These are phyloP conservation scores for Orbilia oligospora DNA, from an alignment of 2,329 filamentous ascomycete species.

Conservation along the genomic window DNA sequence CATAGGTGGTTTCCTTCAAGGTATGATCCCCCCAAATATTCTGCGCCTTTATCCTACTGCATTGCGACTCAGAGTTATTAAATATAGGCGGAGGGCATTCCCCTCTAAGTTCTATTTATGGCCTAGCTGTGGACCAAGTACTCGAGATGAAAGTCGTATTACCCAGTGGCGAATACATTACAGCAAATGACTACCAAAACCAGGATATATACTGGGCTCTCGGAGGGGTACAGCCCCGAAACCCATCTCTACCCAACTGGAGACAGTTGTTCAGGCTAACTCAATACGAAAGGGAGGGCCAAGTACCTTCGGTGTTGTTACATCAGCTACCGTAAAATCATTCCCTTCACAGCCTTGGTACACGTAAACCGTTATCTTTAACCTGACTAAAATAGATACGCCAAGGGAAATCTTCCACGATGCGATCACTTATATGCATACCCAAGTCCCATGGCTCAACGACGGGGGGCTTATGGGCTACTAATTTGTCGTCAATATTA, in stretches of 20 bases:
- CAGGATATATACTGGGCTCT: slow-evolving; percentile 68
- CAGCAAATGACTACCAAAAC: slow-evolving; percentile 70
- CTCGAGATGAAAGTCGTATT: slow-evolving; percentile 74
- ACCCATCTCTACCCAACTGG: background rate
- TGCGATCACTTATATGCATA: slow-evolving; percentile 20
- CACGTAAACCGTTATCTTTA: background rate
- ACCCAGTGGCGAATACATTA: slow-evolving; percentile 70
- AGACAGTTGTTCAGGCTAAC: background rate
- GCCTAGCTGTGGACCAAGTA: slow-evolving; percentile 74
- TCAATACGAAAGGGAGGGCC: background rate
- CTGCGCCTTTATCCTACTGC: background rate
- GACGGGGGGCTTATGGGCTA: slow-evolving; percentile 19
- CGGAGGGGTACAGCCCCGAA: slow-evolving; percentile 66
- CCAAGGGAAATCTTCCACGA: slow-evolving; percentile 10
- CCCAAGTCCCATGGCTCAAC: background rate
- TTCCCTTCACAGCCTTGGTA: slow-evolving; percentile 12
- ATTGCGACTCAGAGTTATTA: background rate
- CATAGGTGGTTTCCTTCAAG: slow-evolving; percentile 69
- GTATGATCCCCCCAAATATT: slow-evolving; percentile 62
- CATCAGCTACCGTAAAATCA: slow-evolving; percentile 22
- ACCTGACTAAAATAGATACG: slow-evolving; percentile 11
- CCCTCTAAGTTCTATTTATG: slow-evolving; percentile 72
- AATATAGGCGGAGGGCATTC: slow-evolving; percentile 71
- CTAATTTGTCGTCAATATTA: slow-evolving; percentile 13
- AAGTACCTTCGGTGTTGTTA: slow-evolving; percentile 8